phyloP scores from a whole-genome alignment of 352 stramenopile genomes.

The Globisporangium nunn region DNA sequence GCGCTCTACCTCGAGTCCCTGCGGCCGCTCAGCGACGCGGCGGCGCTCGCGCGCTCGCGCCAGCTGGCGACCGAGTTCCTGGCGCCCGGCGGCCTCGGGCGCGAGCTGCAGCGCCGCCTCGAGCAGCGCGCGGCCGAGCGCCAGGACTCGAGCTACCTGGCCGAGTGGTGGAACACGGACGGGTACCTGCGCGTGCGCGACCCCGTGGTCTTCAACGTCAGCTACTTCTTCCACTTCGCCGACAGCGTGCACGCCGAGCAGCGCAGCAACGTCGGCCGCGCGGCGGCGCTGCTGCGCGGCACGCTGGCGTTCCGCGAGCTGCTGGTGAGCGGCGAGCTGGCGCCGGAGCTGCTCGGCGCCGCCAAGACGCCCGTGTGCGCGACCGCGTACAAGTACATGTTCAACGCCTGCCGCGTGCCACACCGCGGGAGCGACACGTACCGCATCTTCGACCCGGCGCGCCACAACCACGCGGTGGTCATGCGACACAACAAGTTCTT shows the following conservation, averaged over 20 bases:
- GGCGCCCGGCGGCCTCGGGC: slow-evolving; percentile 38
- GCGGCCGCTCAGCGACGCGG: slow-evolving; percentile 64
- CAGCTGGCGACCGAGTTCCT: slow-evolving; percentile 72
- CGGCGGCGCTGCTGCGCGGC: slow-evolving; percentile 79
- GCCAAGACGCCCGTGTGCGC: slow-evolving; percentile 89
- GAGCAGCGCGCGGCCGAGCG: slow-evolving; percentile 41
- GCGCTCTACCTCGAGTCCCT: slow-evolving; percentile 87
- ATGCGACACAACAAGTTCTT: slow-evolving; percentile 82
- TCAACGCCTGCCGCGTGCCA: slow-evolving; percentile 94
- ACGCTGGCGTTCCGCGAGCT: slow-evolving; percentile 88
- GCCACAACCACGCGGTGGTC: slow-evolving; percentile 86
- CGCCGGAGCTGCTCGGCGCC: slow-evolving; percentile 84
- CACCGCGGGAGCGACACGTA: slow-evolving; percentile 61
- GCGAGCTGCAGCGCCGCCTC: slow-evolving; percentile 73
- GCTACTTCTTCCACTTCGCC: slow-evolving; percentile 87
- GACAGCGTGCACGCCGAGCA: slow-evolving; percentile 54
- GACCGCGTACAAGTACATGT: slow-evolving; percentile 92
- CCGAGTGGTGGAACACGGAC: slow-evolving; percentile 77
- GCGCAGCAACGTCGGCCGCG: slow-evolving; percentile 53
- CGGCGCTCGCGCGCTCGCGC: slow-evolving; percentile 70
- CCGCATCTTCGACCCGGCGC: slow-evolving; percentile 86
- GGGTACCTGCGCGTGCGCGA: slow-evolving; percentile 74
- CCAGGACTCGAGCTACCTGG: slow-evolving; percentile 58
- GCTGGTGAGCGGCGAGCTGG: slow-evolving; percentile 77
- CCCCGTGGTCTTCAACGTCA: slow-evolving; percentile 85